Evolutionary conservation across 192 early-diverging fungal species (phyloP).

Genomic region (Linderina pennispora): DNA sequence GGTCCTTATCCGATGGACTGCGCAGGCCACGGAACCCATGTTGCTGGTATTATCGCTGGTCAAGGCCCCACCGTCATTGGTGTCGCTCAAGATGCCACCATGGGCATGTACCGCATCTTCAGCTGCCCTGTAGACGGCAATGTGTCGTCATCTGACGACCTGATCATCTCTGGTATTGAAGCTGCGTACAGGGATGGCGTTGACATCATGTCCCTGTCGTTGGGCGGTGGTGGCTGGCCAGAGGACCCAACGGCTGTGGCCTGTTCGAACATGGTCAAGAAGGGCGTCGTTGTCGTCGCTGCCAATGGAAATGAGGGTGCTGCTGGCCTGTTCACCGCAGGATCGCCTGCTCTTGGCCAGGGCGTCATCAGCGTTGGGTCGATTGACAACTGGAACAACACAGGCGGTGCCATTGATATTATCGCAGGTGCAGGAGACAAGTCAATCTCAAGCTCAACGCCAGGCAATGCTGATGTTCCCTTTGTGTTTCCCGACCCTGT

Average conservation of each 20-base stretch:
- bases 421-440: conserved; percentile 4
- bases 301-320: conserved; percentile 74
- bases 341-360: conserved; percentile 44
- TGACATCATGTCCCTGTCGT: conserved; percentile 61
- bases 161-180: conserved; percentile 57
- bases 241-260: conserved; percentile 47
- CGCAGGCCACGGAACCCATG: conserved; percentile 63
- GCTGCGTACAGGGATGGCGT: conserved; percentile 33
- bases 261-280: conserved; percentile 33
- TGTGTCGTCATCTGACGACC: conserved; percentile 39
- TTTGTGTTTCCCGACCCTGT: neutral
- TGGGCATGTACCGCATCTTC: conserved; percentile 64
- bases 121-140: conserved; percentile 42
- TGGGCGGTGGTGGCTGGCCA: conserved; percentile 55
- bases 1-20: conserved; percentile 49
- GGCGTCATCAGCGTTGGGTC: conserved; percentile 57
- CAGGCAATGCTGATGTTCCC: neutral
- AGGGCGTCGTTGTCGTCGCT: conserved; percentile 56
- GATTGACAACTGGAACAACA: conserved; percentile 46
- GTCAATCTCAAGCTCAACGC: neutral
- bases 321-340: conserved; percentile 49
- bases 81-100: conserved; percentile 57
- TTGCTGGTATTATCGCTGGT: conserved; percentile 55
- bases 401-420: conserved; percentile 15
- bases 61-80: conserved; percentile 44